Base-by-base conservation (phyloP, 371 early-diverging fungal genomes). In the Mortierella polycephala region DNA sequence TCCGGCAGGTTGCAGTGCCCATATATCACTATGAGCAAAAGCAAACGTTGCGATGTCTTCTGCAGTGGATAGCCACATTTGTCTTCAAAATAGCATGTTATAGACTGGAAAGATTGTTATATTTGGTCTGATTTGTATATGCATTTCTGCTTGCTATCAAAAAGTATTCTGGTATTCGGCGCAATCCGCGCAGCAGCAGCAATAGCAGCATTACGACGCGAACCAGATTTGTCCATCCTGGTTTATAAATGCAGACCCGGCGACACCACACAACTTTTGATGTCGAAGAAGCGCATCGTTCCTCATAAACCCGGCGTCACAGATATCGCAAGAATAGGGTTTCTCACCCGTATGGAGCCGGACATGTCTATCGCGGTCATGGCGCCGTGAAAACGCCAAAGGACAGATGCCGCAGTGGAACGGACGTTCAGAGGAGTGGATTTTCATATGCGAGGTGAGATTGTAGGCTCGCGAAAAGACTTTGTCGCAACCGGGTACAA, bases 291-390 rank as follows among this genome's bases (percentile, higher is more conserved):
- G 75, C 9, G 94, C 94, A 68, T 95, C 95, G 57, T 87, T 89
- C 54, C 95, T 82, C 62, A 93, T 89, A 83, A 95, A 94, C 0
- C 87, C 75, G 57, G 89, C 92, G 16, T 81, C 71, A 61, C 95
- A 95, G 51, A 82, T 66, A 9, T 71, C 60, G 58, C 92, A 92
- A 2, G 70, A 60, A 64, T 84, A 89, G 8, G 90, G 88, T 69
- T 88, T 90, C 57, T 86, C 75, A 14, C 90, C 91, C 62, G 81
- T 82, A 54, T 91, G 91, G 16, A 91, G 81, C 30, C 90, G 88
- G 0, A 75, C 59, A 79, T 96, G 96, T 7, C 96, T 84, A 63
- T 94, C 94, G 20, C 94, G 85, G 75, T 96, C 92, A 68, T 93
- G 91, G 46, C 89, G 88, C 7, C 93, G 85, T 11, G 90, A 87